A percentile compares a stretch with the other conserved stretches of the same genome.
phyloP scores from a whole-genome alignment of 352 stramenopile genomes.

The Pythium volutum region DNA sequence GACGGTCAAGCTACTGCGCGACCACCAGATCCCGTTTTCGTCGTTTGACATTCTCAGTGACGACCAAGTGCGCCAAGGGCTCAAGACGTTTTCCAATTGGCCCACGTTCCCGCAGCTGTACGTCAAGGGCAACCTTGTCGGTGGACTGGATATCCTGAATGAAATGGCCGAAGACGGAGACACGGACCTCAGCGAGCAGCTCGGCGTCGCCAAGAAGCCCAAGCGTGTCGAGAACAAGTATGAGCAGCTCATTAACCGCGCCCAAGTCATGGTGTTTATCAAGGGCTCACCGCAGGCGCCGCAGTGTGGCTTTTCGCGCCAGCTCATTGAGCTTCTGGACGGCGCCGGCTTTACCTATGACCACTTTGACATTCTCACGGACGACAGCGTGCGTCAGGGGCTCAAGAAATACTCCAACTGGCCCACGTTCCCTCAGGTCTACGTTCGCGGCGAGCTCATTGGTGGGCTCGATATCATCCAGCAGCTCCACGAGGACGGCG shows the following conservation, averaged over 20 bases:
- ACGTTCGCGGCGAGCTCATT: conserved; percentile 96
- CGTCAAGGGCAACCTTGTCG: conserved; percentile 92
- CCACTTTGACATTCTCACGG: conserved; percentile 96
- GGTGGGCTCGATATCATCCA: conserved; percentile 97
- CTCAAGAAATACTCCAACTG: conserved; percentile 98
- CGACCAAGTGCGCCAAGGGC: conserved; percentile 92
- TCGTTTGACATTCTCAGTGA: conserved; percentile 95
- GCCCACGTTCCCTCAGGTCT: conserved; percentile 98
- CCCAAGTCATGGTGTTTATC: conserved; percentile 98
- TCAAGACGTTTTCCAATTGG: conserved; percentile 97
- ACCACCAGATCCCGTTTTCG: conserved; percentile 90
- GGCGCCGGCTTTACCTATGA: conserved; percentile 90
- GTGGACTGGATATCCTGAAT: conserved; percentile 94
- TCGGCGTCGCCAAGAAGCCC: conserved; percentile 86
- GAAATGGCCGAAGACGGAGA: conserved; percentile 92
- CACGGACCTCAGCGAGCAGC: conserved; percentile 69
- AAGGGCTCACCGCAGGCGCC: conserved; percentile 93
- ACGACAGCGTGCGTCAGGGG: conserved; percentile 95
- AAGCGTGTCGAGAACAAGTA: conserved; percentile 85
- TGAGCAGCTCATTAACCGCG: conserved; percentile 85
- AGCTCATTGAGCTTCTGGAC: conserved; percentile 94
- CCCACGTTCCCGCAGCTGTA: conserved; percentile 97
- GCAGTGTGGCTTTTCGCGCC: conserved; percentile 95
- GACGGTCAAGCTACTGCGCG: conserved; percentile 87
- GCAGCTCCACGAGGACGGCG: conserved; percentile 91